Evolutionary conservation across 495 filamentous ascomycete species (phyloP).

Genomic region (Letharia lupina): DNA sequence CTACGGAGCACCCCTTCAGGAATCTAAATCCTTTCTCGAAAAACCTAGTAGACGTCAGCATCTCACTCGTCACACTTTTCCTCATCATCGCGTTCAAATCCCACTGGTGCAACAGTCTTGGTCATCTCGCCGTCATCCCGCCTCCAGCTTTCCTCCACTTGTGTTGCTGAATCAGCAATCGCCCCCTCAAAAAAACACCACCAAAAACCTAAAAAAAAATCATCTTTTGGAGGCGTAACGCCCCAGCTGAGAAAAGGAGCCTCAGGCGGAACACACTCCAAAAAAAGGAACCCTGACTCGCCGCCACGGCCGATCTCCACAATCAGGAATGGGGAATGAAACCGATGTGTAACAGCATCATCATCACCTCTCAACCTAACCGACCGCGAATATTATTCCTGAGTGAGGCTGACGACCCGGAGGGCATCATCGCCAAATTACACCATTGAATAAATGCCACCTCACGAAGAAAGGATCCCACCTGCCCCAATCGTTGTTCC

Average conservation of each 20-base stretch:
- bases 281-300: background rate
- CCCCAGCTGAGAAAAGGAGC: background rate
- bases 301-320: background rate
- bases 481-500: no score
- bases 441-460: background rate
- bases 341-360: background rate
- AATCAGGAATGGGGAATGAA: background rate
- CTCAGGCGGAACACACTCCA: background rate
- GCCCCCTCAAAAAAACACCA: background rate
- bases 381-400: background rate
- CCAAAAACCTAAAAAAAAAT: no score
- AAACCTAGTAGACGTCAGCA: background rate
- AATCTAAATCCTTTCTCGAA: background rate
- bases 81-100: background rate
- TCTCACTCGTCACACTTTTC: background rate
- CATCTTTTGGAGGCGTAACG: no score
- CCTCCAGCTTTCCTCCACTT: background rate
- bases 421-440: background rate
- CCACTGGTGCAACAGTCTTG: background rate
- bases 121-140: background rate
- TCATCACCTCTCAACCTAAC: background rate
- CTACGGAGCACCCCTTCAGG: background rate
- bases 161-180: background rate
- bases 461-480: no score
- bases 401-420: background rate